These are phyloP conservation scores for Physaria fendleri DNA, from an alignment of 345 rosid species.

Conservation along the genomic window DNA sequence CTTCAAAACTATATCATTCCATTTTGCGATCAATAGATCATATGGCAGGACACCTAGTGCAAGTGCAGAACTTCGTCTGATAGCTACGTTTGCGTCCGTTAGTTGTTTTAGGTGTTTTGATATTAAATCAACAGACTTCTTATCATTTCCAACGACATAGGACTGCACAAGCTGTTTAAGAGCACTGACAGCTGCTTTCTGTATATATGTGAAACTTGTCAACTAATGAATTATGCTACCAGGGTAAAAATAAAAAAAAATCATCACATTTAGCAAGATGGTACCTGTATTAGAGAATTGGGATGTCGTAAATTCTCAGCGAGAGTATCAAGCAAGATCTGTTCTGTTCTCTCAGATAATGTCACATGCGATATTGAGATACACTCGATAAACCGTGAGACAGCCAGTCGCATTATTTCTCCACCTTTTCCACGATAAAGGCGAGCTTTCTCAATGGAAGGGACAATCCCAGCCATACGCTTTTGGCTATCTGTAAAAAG, in stretches of 20 bases:
- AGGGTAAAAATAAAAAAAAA: slow-evolving; percentile 2
- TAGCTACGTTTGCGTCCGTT: slow-evolving; percentile 75
- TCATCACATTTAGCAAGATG: slow-evolving; percentile 13
- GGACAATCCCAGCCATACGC: slow-evolving; percentile 63
- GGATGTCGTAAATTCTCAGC: slow-evolving; percentile 91
- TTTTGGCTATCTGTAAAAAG: slow-evolving; percentile 58
- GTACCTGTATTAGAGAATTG: slow-evolving; percentile 90
- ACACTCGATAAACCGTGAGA: slow-evolving; percentile 83
- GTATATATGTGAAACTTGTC: slow-evolving; percentile 20
- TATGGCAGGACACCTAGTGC: slow-evolving; percentile 78
- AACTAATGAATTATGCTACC: slow-evolving; percentile 1
- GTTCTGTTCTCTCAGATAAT: slow-evolving; percentile 62
- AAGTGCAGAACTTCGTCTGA: slow-evolving; percentile 87
- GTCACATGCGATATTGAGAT: slow-evolving; percentile 53
- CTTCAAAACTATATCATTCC: slow-evolving; percentile 66
- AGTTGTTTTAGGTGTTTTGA: slow-evolving; percentile 59
- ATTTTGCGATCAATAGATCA: slow-evolving; percentile 49
- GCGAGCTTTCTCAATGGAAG: slow-evolving; percentile 93
- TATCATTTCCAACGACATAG: slow-evolving; percentile 38
- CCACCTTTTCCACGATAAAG: slow-evolving; percentile 99
- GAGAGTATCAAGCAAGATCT: slow-evolving; percentile 63
- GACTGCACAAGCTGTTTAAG: slow-evolving; percentile 57
- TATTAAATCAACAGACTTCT: slow-evolving; percentile 37
- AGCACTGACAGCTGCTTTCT: slow-evolving; percentile 81
- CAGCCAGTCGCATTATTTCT: slow-evolving; percentile 97